Conservation (phyloP, 164 flowering plant species). For the Tinospora cordifolia region DNA sequence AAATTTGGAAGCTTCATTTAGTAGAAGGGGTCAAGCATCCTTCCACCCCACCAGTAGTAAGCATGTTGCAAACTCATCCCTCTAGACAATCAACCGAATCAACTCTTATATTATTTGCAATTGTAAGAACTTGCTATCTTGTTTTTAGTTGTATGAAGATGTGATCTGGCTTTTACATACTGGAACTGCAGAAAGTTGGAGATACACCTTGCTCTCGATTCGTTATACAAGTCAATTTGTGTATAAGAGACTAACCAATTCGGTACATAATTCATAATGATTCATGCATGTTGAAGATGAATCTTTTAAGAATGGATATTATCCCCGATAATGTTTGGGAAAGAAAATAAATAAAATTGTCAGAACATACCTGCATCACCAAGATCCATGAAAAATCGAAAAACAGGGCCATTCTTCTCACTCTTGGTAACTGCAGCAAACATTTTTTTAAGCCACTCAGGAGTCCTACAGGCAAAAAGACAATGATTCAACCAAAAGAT, state of each 20-base stretch:
- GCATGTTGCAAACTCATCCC: no score
- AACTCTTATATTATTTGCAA: background rate
- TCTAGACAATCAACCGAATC: background rate
- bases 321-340: no score
- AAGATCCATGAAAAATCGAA: conserved; percentile 90
- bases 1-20: background rate
- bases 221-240: background rate
- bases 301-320: background rate
- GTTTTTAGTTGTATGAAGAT: background rate
- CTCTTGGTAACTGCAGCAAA: conserved; percentile 52
- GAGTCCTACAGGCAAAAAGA: conserved; percentile 41
- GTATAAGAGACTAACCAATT: background rate
- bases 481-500: background rate
- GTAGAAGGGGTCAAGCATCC: no score
- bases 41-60: no score
- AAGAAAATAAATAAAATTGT: background rate
- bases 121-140: background rate
- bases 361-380: conserved; percentile 81
- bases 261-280: background rate
- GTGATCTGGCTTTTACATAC: background rate
- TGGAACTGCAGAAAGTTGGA: background rate
- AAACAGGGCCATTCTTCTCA: conserved; percentile 72
- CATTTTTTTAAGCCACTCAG: conserved; percentile 78
- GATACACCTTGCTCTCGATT: background rate
- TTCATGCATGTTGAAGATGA: background rate